Percentiles rank a stretch among this genome's conserved stretches.
phyloP scores from a whole-genome alignment of 352 stramenopile species.

The Phytophthora palmivora region DNA sequence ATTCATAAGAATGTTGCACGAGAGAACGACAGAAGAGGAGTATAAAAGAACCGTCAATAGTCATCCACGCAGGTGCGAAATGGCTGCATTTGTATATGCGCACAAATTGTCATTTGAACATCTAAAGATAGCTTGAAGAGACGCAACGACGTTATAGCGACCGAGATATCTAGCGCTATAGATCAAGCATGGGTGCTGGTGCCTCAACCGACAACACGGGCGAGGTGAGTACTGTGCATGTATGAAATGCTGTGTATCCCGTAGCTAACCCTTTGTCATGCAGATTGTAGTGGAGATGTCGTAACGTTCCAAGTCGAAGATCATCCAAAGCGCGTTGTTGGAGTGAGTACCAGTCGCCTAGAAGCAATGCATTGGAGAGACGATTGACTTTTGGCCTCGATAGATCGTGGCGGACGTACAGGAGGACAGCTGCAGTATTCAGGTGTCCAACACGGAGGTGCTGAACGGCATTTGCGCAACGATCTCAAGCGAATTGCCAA shows the following conservation, averaged over 20 bases:
- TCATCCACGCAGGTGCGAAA: neutral
- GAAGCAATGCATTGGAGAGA: neutral
- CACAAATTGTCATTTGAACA: neutral
- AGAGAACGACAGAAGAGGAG: slow-evolving; percentile 3
- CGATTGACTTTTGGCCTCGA: slow-evolving; percentile 11
- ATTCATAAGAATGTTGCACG: neutral
- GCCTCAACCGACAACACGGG: slow-evolving; percentile 40
- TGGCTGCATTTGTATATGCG: neutral
- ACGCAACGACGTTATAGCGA: slow-evolving; percentile 1
- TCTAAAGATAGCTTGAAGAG: slow-evolving; percentile 26
- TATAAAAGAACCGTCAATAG: no score
- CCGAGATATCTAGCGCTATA: slow-evolving; percentile 1
- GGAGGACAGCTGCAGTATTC: slow-evolving; percentile 50
- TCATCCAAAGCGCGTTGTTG: slow-evolving; percentile 62
- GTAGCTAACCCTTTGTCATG: no score
- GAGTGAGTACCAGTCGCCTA: slow-evolving; percentile 34
- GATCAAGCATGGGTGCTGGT: slow-evolving; percentile 44
- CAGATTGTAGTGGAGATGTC: slow-evolving; percentile 73
- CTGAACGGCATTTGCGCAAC: slow-evolving; percentile 45
- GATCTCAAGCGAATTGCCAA: slow-evolving; percentile 64
- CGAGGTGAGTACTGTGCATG: slow-evolving; percentile 29
- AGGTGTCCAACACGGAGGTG: slow-evolving; percentile 61
- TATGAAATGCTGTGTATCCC: no score
- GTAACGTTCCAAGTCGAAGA: slow-evolving; percentile 58
- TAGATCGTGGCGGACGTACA: slow-evolving; percentile 62